Evolutionary conservation across 1,284 basidiomycete species (phyloP).

Genomic region (Heliocybe sulcata): DNA sequence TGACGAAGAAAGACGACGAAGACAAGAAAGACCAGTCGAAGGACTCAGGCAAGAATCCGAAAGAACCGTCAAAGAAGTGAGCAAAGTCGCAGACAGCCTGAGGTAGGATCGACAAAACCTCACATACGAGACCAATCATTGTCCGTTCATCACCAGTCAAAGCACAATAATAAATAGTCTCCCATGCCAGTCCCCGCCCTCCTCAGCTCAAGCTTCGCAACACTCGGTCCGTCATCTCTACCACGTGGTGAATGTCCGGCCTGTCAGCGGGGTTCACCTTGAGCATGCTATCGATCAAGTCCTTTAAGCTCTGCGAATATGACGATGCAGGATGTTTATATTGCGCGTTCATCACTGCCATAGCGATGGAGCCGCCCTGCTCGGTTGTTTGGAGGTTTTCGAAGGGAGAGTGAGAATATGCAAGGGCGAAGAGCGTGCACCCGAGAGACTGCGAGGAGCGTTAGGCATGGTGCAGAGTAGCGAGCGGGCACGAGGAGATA

Average conservation of each 20-base stretch:
- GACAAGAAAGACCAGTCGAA: constrained; percentile 8
- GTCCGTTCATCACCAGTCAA: background rate
- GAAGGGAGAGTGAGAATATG: constrained; percentile 90
- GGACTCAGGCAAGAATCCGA: background rate
- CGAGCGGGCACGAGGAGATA: constrained; percentile 7
- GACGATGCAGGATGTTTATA: constrained; percentile 79
- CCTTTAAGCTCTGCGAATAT: constrained; percentile 76
- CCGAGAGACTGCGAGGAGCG: constrained; percentile 68
- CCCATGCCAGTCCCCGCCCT: background rate
- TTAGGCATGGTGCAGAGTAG: background rate
- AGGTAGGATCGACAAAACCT: background rate
- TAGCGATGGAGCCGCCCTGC: constrained; percentile 88
- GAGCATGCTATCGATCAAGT: constrained; percentile 80
- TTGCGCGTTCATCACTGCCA: constrained; percentile 89
- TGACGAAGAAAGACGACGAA: constrained; percentile 7
- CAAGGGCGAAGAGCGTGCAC: constrained; percentile 86
- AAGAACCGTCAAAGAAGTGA: no score
- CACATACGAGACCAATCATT: background rate
- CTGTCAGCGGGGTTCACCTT: constrained; percentile 74
- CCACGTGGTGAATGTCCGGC: constrained; percentile 81
- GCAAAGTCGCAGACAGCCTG: no score
- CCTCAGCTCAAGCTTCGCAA: constrained; percentile 46
- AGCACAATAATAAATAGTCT: background rate
- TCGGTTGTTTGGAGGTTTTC: constrained; percentile 83
- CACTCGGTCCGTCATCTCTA: constrained; percentile 61